Conservation (phyloP, 768 basidiomycete species). For the Mycena alexandri region DNA sequence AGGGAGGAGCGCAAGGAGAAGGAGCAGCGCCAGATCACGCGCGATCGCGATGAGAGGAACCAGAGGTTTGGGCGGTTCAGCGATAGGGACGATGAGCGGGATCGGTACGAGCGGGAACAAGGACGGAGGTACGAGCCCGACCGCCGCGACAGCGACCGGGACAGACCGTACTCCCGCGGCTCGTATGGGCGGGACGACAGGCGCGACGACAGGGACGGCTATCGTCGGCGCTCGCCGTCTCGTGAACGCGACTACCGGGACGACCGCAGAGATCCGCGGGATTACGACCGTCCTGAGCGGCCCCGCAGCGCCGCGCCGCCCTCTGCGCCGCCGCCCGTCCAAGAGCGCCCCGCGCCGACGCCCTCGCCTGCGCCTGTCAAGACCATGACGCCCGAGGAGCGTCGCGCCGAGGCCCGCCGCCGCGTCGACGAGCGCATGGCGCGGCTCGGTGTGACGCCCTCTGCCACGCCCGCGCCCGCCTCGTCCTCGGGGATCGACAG, state of each 20-base stretch:
- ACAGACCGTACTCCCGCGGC: constrained; percentile 68
- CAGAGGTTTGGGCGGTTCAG: constrained; percentile 81
- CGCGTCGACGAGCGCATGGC: constrained; percentile 88
- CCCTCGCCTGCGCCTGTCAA: constrained; percentile 68
- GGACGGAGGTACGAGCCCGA: constrained; percentile 37
- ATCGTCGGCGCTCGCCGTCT: constrained; percentile 48
- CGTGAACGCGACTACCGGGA: constrained; percentile 44
- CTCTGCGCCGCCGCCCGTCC: constrained; percentile 57
- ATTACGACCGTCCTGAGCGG: constrained; percentile 61
- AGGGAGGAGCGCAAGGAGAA: constrained; percentile 80
- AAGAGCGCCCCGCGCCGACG: constrained; percentile 59
- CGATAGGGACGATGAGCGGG: constrained; percentile 57
- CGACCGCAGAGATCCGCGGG: constrained; percentile 45
- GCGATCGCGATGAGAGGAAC: constrained; percentile 88
- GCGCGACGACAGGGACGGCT: constrained; percentile 50
- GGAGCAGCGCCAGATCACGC: constrained; percentile 82
- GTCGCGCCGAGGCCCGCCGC: constrained; percentile 83
- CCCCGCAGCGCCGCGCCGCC: constrained; percentile 66
- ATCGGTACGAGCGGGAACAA: constrained; percentile 46
- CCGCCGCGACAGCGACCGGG: constrained; percentile 55
- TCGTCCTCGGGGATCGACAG: constrained; percentile 67
- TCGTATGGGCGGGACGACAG: constrained; percentile 58
- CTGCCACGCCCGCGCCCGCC: constrained; percentile 51
- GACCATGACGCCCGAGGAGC: constrained; percentile 88
- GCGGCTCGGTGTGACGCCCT: constrained; percentile 76